Base-by-base conservation (phyloP, 139 green algal genomes). In the Coelastrella sp. region DNA sequence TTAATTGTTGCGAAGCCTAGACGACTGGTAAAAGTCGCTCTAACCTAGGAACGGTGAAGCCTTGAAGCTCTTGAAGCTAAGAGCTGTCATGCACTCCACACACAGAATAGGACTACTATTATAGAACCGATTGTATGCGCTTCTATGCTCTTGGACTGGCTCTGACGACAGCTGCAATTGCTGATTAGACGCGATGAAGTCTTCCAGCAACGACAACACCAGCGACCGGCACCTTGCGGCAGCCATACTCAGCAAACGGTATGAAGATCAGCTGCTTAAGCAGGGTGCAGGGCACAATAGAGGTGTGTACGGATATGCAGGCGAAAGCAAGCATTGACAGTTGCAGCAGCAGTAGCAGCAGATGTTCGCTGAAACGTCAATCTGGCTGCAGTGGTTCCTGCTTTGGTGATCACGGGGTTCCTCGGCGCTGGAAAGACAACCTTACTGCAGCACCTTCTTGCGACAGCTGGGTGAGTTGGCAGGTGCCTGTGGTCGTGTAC, bases 351-450 rank as follows among this genome's bases (percentile, higher is more conserved):
- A 79, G 27, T 25, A 37, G 0, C 72, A 66, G n/a, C n/a, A n/a
- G n/a, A n/a, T n/a, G n/a, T n/a, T n/a, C n/a, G n/a, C n/a, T n/a
- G n/a, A n/a, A n/a, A n/a, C n/a, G n/a, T n/a, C n/a, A n/a, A n/a
- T n/a, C n/a, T n/a, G n/a, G 60, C 27, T 51, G 66, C 85, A 91
- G 88, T 81, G n/a, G 85, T 93, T 4, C 89, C 90, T 27, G 88
- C 83, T 1, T 40, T 88, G 23, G 72, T 94, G 3, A 83, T 93
- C 60, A 92, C 90, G 0, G 91, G 90, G 1, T 94, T 92, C 51
- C 86, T 94, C 17, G 90, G 90, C 0, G 62, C 35, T 79, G 90
- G 90, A 50, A 93, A 93, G 82, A 94, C 90, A 32, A 94, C 90
- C 2, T 53, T 94, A 17, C 59, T 94, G 34, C 81, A 91, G 32